Evolutionary conservation across 2,329 filamentous ascomycete genomes (phyloP).

Genomic region (Colletotrichum lindemuthianum): DNA sequence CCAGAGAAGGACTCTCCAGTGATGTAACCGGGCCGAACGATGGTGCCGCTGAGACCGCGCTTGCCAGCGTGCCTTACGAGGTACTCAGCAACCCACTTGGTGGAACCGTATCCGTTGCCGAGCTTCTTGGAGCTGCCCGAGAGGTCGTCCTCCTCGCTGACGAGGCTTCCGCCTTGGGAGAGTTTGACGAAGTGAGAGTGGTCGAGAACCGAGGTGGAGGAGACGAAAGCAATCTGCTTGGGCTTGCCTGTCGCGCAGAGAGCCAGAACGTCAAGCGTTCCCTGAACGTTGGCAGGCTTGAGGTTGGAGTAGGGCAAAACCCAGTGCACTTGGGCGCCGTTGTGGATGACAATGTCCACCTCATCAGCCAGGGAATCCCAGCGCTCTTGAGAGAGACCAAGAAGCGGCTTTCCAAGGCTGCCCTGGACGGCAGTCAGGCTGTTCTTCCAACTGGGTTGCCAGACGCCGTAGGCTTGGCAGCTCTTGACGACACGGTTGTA

Average conservation of each 20-base stretch:
- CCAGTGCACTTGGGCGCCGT: conserved; percentile 86
- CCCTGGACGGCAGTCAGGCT: conserved; percentile 77
- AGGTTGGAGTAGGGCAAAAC: conserved; percentile 80
- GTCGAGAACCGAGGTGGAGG: conserved; percentile 84
- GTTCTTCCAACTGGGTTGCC: conserved; percentile 74
- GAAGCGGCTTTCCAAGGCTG: conserved; percentile 75
- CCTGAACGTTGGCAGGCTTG: conserved; percentile 79
- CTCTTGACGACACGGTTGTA: conserved; percentile 9
- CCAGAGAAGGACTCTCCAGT: conserved; percentile 78
- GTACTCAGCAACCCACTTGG: conserved; percentile 79
- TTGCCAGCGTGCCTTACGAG: conserved; percentile 82
- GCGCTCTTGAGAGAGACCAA: conserved; percentile 73
- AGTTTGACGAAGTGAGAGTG: conserved; percentile 82
- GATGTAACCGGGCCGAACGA: conserved; percentile 88
- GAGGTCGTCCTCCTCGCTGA: conserved; percentile 78
- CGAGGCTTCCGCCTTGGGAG: conserved; percentile 73
- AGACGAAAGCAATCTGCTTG: conserved; percentile 85
- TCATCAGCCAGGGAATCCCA: conserved; percentile 74
- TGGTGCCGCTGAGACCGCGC: conserved; percentile 78
- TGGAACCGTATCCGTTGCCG: conserved; percentile 89
- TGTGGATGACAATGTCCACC: conserved; percentile 82
- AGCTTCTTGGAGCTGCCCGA: conserved; percentile 80
- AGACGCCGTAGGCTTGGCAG: conserved; percentile 72
- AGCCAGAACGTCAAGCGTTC: conserved; percentile 78
- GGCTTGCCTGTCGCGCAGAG: conserved; percentile 81